Evolutionary conservation across 31 red algal genomes (phyloP).

Genomic region (Porphyra umbilicalis): DNA sequence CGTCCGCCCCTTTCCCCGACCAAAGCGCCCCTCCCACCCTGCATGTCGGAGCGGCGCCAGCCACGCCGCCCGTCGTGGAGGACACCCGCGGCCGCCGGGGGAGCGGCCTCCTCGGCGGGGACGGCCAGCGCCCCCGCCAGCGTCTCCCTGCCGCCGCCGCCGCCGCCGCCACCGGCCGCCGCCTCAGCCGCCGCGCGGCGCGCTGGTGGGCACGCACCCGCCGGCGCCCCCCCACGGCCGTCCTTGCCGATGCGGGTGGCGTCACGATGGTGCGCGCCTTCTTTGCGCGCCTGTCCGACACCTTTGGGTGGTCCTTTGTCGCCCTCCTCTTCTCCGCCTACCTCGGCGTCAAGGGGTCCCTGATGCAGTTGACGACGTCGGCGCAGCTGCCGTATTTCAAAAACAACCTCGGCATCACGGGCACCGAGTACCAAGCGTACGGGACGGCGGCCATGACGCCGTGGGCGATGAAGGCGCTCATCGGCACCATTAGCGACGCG

Average conservation of each 20-base stretch:
- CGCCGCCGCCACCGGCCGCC: background rate
- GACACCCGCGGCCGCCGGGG: background rate
- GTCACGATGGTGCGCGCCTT: background rate
- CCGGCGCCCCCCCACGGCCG: background rate
- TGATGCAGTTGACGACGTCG: slow-evolving; percentile 28
- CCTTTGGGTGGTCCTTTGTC: background rate
- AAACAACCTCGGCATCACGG: slow-evolving; percentile 33
- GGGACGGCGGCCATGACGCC: slow-evolving; percentile 48
- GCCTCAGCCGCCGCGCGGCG: background rate
- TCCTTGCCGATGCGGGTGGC: background rate
- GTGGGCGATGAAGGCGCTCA: slow-evolving; percentile 53
- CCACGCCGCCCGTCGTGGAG: background rate
- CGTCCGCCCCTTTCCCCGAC: too few relatives aligned
- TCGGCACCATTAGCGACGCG: slow-evolving; percentile 45
- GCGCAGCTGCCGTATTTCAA: slow-evolving; percentile 57
- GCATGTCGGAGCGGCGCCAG: too few relatives aligned
- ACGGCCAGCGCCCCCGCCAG: background rate
- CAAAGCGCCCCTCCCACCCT: too few relatives aligned
- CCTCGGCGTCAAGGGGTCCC: slow-evolving; percentile 32
- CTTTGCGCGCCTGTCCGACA: background rate
- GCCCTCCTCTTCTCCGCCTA: slow-evolving; percentile 45
- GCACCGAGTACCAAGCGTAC: slow-evolving; percentile 42
- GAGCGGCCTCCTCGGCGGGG: background rate
- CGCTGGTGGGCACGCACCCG: background rate
- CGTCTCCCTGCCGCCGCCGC: too few relatives aligned